Base-by-base conservation (phyloP, 768 basidiomycete species). In the Hypholoma fasciculare region DNA sequence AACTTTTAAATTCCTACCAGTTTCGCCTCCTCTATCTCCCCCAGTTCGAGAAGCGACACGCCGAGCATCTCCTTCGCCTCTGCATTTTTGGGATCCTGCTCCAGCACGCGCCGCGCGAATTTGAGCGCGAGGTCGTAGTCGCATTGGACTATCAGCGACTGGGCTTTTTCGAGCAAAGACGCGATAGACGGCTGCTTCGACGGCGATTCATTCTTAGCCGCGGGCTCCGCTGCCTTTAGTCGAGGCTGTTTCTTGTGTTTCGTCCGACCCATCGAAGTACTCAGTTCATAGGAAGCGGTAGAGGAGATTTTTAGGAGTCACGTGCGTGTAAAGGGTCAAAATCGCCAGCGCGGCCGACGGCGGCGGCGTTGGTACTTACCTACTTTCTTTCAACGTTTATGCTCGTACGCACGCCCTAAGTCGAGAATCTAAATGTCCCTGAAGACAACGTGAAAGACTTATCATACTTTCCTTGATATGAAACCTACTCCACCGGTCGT, bases 11-110 rank as follows among this genome's bases (percentile, higher is more conserved):
- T 8, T 40, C 56, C 78, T 62, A 79, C 92, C 87, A 78, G 79
- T 72, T 78, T 87, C 16, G 94, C 95, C 23, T 72, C 78, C 3
- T 89, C 85, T 17, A 90, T 71, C 37, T 95, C 86, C 17, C 93
- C 95, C 5, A 78, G 80, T 73, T 96, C 95, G 7, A 96, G 79
- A 58, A 90, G 81, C 1, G 83, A 79, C 0, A 95, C 83, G 1
- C 93, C 94, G 7, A 92, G 77, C 72, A 95, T 86, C 71, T 96
- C 94, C 65, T 79, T 86, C 1, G 87, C 92, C 58, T 88, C 84
- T 1, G 76, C 78, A 74, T 91, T 83, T 30, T 73, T 72, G 9
- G 86, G 78, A 55, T 89, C 82, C 50, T 82, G 75, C 61, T 89
- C 81, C 30, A 94, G 72, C 16, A 89, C 80, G 44, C 94, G 83